Evolutionary conservation across 169 alveolate species (phyloP).

Genomic region (Haemoproteus tartakovskyi): DNA sequence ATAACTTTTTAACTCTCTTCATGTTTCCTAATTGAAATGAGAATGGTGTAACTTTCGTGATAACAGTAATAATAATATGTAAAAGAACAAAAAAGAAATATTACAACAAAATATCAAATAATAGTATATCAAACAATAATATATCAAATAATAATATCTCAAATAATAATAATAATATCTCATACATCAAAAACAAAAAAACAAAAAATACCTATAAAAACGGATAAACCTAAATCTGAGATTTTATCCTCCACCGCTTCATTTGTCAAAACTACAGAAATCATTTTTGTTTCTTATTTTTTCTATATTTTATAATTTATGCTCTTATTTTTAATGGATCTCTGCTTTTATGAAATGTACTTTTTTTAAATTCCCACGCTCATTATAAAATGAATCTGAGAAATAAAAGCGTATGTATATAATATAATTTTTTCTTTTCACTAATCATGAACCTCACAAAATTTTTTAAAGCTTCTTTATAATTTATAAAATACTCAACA

Average conservation of each 20-base stretch:
- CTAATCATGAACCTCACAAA: too few species aligned
- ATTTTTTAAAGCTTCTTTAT: too few species aligned
- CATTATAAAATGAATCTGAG: too few species aligned
- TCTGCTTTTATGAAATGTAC: neutral
- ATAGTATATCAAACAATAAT: too few species aligned
- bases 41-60: neutral
- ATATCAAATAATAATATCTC: too few species aligned
- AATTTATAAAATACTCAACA: too few species aligned
- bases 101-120: too few species aligned
- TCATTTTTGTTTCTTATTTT: slow-evolving; percentile 15
- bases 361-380: too few species aligned
- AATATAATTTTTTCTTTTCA: too few species aligned
- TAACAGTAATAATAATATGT: neutral
- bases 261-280: slow-evolving; percentile 24
- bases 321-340: neutral
- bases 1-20: slow-evolving; percentile 40
- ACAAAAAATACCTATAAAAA: slow-evolving; percentile 34
- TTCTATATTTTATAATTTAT: neutral
- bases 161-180: too few species aligned
- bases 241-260: slow-evolving; percentile 37
- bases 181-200: too few species aligned
- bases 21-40: slow-evolving; percentile 25
- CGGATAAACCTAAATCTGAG: slow-evolving; percentile 51
- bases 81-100: neutral
- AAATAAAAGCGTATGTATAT: too few species aligned